These are phyloP conservation scores for Diaporthe citriasiana DNA, from an alignment of 2,329 filamentous ascomycete species.

Conservation along the genomic window DNA sequence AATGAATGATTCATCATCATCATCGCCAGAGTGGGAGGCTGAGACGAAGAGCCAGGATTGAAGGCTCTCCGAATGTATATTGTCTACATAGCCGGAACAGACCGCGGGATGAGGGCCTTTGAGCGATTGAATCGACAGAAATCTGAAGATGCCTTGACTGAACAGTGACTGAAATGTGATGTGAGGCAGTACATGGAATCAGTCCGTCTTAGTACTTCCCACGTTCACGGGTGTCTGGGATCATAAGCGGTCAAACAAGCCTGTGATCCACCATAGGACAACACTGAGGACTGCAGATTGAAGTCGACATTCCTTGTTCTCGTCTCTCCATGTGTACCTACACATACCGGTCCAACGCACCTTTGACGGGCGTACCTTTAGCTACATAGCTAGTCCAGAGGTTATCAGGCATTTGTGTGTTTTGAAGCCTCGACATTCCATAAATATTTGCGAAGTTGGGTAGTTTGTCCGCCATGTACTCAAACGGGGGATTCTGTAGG, in stretches of 20 bases:
- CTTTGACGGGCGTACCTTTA: too few relatives aligned
- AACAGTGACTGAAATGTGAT: background rate
- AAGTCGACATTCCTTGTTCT: background rate
- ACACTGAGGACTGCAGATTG: background rate
- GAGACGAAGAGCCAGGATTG: background rate
- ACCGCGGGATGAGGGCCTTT: background rate
- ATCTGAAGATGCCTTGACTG: background rate
- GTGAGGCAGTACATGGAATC: background rate
- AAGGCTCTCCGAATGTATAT: background rate
- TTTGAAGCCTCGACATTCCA: too few relatives aligned
- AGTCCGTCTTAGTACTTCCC: background rate
- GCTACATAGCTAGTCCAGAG: too few relatives aligned
- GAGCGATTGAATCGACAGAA: constrained; percentile 9
- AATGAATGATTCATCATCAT: constrained; percentile 19
- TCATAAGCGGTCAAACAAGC: too few relatives aligned
- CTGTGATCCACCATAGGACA: background rate
- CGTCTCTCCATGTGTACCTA: background rate
- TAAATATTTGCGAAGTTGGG: too few relatives aligned
- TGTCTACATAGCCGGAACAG: background rate
- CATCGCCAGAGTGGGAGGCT: background rate
- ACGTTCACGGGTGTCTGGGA: background rate
- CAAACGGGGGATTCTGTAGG: background rate
- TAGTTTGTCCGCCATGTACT: background rate
- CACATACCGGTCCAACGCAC: too few relatives aligned
- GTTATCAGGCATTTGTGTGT: background rate